Percentiles rank a stretch among this genome's conserved stretches.
Conservation (phyloP, 495 filamentous ascomycete species). For the Daldinia vernicosa region DNA sequence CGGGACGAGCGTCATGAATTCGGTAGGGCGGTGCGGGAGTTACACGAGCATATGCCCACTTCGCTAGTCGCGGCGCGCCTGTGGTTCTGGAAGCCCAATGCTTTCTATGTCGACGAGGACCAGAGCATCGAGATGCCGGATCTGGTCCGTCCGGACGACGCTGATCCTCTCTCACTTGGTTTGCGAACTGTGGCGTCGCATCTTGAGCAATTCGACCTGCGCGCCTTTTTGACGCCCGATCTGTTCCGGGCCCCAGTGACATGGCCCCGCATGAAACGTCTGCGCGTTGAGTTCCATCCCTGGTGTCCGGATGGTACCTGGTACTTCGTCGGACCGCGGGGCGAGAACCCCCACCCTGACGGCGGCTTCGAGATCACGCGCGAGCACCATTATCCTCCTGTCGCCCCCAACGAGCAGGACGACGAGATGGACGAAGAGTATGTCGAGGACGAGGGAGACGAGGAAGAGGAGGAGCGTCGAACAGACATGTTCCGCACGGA, state of each 20-base stretch:
- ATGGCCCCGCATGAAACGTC: conserved; percentile 45
- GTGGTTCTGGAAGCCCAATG: conserved; percentile 40
- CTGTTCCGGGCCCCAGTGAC: conserved; percentile 45
- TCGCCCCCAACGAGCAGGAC: conserved; percentile 28
- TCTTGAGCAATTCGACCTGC: conserved; percentile 34
- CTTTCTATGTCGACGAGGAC: conserved; percentile 23
- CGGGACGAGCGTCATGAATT: conserved; percentile 43
- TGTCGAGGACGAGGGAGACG: conserved; percentile 23
- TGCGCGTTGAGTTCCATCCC: conserved; percentile 45
- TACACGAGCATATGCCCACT: conserved; percentile 26
- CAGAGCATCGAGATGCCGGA: conserved; percentile 39
- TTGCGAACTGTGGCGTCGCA: conserved; percentile 33
- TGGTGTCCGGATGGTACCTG: conserved; percentile 45
- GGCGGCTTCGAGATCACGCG: conserved; percentile 44
- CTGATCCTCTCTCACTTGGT: conserved; percentile 43
- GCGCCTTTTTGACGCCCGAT: conserved; percentile 47
- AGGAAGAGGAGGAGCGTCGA: conserved; percentile 41
- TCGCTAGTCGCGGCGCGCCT: conserved; percentile 33
- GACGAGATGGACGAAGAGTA: conserved; percentile 38
- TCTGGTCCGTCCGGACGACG: conserved; percentile 30
- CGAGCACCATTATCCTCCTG: conserved; percentile 47
- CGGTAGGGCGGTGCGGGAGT: conserved; percentile 27
- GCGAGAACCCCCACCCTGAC: conserved; percentile 36
- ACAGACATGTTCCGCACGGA: conserved; percentile 44
- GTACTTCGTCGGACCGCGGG: conserved; percentile 47